Base-by-base conservation (phyloP, 1,139 yeast genomes). In the Yamadazyma oceani region DNA sequence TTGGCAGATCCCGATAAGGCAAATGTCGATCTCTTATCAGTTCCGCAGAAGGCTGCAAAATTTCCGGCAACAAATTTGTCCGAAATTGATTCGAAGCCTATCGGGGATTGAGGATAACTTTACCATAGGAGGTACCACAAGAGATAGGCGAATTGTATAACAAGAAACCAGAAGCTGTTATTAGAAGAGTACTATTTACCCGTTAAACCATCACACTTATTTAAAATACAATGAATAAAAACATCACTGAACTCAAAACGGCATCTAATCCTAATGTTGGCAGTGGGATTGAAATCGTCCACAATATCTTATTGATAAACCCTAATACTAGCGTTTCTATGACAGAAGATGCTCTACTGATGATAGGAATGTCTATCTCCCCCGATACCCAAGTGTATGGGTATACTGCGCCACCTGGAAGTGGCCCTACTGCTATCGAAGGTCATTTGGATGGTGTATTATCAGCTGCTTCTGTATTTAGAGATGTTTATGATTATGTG, bases 381-480 rank as follows among this genome's bases (percentile, higher is more conserved):
- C 10, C 35, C 2, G 44, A 42, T 25, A 31, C 39, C 6, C 21
- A 36, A n/a, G 46, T 40, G 1, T 42, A 38, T 35, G 46, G 44
- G 11, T 42, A 42, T 24, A 42, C 46, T 10, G 44, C 38, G 9
- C 42, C 44, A 1, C 6, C 13, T 15, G 42, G 44, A 4, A 19
- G 35, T 12, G 38, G 37, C 1, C 46, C 46, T 8, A 36, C 41
- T 2, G 17, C 39, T 6, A 35, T 42, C 15, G 46, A 42, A 32
- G 46, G 46, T 4, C 46, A 42, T 34, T 35, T 40, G 21, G 46
- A 42, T 28, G 32, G 29, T 7, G 46, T 42, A 9, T 16, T 42
- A 11, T 38, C 42, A 4, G 31, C 46, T 4, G 33, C 38, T 19
- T 24, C 42, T 4, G 44, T 35, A 9, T 35, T 42, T 25, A 28